Percentiles rank a stretch among this genome's conserved stretches.
phyloP scores from a whole-genome alignment of 768 basidiomycete genomes.

The Trametes coccinea region DNA sequence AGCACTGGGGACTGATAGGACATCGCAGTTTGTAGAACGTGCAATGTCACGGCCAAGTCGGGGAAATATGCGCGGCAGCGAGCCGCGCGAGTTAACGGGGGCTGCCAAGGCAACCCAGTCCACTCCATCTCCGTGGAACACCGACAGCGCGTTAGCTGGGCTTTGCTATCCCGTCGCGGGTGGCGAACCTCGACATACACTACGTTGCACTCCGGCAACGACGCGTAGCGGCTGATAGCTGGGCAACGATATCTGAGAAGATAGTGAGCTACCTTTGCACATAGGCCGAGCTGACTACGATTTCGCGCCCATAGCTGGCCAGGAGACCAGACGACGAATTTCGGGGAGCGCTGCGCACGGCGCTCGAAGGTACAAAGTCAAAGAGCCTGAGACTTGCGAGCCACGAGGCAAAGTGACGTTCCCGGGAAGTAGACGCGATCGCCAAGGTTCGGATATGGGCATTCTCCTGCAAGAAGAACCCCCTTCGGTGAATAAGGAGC shows the following conservation, averaged over 20 bases:
- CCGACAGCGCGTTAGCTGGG: neutral
- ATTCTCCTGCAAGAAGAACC: constrained; percentile 5
- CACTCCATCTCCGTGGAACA: constrained; percentile 13
- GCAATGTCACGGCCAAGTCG: constrained; percentile 1
- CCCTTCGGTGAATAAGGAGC: constrained; percentile 10
- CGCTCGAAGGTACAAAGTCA: neutral
- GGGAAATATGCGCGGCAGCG: neutral
- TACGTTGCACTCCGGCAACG: too few species aligned
- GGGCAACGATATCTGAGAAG: too few species aligned
- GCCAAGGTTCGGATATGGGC: neutral
- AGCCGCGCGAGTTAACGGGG: neutral
- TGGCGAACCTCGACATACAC: neutral
- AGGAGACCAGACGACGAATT: too few species aligned
- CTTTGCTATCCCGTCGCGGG: neutral
- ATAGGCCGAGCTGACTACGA: too few species aligned
- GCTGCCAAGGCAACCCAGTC: constrained; percentile 9
- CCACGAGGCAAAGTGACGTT: constrained; percentile 12
- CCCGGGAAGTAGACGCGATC: neutral
- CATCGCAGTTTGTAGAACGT: neutral
- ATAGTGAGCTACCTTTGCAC: too few species aligned
- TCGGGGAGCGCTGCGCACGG: neutral
- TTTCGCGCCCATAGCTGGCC: too few species aligned
- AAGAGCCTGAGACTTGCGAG: neutral
- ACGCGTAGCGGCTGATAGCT: too few species aligned
- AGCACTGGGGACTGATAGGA: neutral